Conservation (phyloP, 2,329 filamentous ascomycete genomes). For the Colletotrichum sp. region DNA sequence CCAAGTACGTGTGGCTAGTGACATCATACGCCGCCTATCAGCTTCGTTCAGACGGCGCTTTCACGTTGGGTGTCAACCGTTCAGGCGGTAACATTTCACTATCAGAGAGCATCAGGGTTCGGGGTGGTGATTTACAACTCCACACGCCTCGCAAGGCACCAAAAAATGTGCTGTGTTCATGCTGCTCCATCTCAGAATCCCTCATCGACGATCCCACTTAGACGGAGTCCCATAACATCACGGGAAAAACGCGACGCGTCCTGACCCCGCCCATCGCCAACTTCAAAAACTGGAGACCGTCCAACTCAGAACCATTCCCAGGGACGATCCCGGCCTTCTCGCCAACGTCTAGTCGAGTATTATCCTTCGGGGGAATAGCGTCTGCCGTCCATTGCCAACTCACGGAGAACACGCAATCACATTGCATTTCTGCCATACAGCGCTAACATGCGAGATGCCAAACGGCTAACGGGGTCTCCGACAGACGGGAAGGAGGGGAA, state of each 20-base stretch:
- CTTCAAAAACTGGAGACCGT: background rate
- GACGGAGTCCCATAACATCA: background rate
- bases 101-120: background rate
- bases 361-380: background rate
- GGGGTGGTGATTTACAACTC: background rate
- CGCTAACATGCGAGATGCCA: background rate
- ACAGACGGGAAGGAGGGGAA: background rate
- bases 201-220: slow-evolving; percentile 10
- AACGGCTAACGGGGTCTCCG: background rate
- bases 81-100: background rate
- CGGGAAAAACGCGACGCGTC: slow-evolving; percentile 9
- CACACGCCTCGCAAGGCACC: background rate
- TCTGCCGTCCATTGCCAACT: background rate
- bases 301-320: background rate
- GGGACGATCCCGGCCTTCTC: background rate
- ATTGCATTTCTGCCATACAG: background rate
- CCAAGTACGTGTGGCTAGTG: background rate
- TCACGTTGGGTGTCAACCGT: background rate
- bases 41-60: background rate
- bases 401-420: background rate
- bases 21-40: background rate
- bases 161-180: background rate
- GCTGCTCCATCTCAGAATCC: background rate
- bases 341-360: background rate
- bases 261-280: background rate